Percentiles rank a stretch among this genome's conserved stretches.
phyloP scores from a whole-genome alignment of 768 basidiomycete genomes.

The Clathrus columnatus region DNA sequence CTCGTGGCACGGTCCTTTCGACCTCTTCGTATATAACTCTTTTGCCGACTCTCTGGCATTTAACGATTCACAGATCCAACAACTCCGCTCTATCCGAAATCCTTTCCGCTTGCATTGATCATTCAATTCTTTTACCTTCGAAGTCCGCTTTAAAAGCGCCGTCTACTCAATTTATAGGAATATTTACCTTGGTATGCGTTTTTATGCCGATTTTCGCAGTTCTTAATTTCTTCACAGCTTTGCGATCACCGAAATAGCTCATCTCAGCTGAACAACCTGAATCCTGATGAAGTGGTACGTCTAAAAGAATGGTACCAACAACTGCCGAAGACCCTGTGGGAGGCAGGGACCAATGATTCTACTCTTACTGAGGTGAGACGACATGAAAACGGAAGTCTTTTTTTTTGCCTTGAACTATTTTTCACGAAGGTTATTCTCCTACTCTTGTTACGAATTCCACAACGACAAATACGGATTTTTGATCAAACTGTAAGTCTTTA shows the following conservation, averaged over 20 bases:
- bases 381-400: background rate
- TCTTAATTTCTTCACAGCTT: conserved; percentile 35
- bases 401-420: background rate
- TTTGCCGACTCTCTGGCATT: conserved; percentile 71
- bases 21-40: conserved; percentile 54
- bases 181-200: conserved; percentile 51
- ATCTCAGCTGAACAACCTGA: conserved; percentile 37
- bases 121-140: conserved; percentile 50
- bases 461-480: conserved; percentile 32
- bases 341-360: conserved; percentile 53
- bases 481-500: conserved; percentile 2
- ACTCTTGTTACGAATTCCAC: conserved; percentile 52
- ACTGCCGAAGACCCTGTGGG: conserved; percentile 81
- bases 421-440: conserved; percentile 42
- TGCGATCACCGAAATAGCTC: conserved; percentile 45
- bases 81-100: conserved; percentile 32
- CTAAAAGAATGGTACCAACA: conserved; percentile 63
- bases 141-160: conserved; percentile 54
- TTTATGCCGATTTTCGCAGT: background rate
- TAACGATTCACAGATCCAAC: conserved; percentile 43
- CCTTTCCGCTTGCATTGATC: conserved; percentile 41
- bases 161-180: conserved; percentile 68
- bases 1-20: conserved; percentile 29
- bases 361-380: conserved; percentile 49
- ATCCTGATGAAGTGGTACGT: conserved; percentile 21